Conservation (phyloP, 73 alveolate species). For the Strombidium stylifer region DNA sequence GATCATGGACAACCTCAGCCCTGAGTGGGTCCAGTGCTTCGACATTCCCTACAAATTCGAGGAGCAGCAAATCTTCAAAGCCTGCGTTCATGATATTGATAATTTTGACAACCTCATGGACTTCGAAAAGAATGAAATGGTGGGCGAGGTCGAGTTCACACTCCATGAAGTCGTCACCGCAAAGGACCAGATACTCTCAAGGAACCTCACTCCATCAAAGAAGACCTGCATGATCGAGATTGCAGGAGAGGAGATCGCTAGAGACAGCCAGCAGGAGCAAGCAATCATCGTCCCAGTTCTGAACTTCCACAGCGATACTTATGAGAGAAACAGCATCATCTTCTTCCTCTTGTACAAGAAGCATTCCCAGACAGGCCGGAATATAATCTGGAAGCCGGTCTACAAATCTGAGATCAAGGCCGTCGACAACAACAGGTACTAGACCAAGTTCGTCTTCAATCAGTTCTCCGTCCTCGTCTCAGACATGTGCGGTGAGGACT, state of each 20-base stretch:
- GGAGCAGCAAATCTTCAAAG: slow-evolving; percentile 53
- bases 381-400: slow-evolving; percentile 43
- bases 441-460: not conserved
- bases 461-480: not conserved
- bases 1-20: slow-evolving; percentile 70
- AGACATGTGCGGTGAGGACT: slow-evolving; percentile 30
- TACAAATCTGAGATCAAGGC: slow-evolving; percentile 30
- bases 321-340: too few relatives aligned
- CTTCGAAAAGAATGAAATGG: slow-evolving; percentile 44
- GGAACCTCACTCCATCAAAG: too few relatives aligned
- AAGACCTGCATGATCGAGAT: too few relatives aligned
- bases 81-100: slow-evolving; percentile 66
- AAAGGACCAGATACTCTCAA: slow-evolving; percentile 37
- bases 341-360: too few relatives aligned
- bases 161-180: slow-evolving; percentile 73
- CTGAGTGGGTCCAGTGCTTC: slow-evolving; percentile 69
- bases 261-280: too few relatives aligned
- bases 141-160: slow-evolving; percentile 67
- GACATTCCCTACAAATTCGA: slow-evolving; percentile 71
- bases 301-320: too few relatives aligned
- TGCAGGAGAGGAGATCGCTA: too few relatives aligned
- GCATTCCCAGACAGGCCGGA: too few relatives aligned
- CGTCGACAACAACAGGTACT: not conserved
- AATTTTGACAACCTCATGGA: slow-evolving; percentile 50
- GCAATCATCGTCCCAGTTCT: too few relatives aligned